phyloP scores from a whole-genome alignment of 257 asterid genomes.

The Solanum lignicaule region DNA sequence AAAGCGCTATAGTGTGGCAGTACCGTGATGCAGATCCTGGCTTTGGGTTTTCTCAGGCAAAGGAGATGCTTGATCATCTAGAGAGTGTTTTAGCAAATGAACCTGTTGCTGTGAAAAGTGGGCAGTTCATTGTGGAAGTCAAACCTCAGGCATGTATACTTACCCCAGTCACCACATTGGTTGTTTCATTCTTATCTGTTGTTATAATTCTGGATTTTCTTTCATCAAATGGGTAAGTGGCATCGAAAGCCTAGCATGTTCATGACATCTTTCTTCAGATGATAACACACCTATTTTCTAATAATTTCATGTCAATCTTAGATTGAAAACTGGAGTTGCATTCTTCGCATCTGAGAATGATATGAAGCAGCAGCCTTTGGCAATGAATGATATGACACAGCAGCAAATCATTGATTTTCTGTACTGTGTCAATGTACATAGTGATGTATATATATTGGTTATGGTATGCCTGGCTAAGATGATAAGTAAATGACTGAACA shows the following conservation, averaged over 20 bases:
- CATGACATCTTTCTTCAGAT: not conserved
- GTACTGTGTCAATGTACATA: not conserved
- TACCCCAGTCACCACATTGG: not conserved
- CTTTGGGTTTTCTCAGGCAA: conserved; percentile 80
- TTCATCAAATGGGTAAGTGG: not conserved
- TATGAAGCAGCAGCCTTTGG: not conserved
- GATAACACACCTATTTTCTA: not conserved
- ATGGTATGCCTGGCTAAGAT: not conserved
- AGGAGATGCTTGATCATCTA: conserved; percentile 88
- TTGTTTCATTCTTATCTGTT: not conserved
- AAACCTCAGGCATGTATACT: conserved; percentile 66
- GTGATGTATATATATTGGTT: not conserved
- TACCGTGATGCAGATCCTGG: conserved; percentile 81
- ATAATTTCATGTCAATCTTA: not conserved
- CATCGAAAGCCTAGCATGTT: not conserved
- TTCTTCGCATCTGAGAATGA: not conserved
- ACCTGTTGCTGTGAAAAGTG: conserved; percentile 89
- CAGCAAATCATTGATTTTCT: not conserved
- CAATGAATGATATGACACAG: not conserved
- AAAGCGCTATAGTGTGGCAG: conserved; percentile 90
- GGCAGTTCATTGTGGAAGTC: conserved; percentile 86
- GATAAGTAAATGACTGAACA: not conserved
- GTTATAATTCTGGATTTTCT: not conserved
- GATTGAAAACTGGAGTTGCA: not conserved
- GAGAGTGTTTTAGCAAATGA: conserved; percentile 92